These are phyloP conservation scores for Quercus glauca DNA, from an alignment of 306 rosid species.

Conservation along the genomic window DNA sequence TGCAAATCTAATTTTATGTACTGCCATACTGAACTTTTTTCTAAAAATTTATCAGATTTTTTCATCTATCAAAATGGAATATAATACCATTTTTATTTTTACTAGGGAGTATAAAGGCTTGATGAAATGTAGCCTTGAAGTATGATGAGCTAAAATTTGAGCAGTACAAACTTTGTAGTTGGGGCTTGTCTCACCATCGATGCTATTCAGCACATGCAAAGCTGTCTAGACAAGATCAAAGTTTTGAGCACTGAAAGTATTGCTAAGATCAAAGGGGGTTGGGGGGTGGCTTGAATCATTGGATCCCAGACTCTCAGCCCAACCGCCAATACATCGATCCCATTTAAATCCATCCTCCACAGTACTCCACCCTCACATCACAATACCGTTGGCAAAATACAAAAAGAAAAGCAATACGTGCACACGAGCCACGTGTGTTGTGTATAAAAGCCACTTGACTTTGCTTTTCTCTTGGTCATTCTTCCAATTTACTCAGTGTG, in stretches of 20 bases:
- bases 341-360: not conserved
- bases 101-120: slow-evolving; percentile 61
- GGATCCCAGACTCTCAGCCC: not conserved
- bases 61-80: too few species aligned
- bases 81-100: slow-evolving; percentile 26
- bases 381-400: too few species aligned
- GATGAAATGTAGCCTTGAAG: slow-evolving; percentile 62
- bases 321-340: slow-evolving; percentile 8
- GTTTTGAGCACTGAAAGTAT: slow-evolving; percentile 44
- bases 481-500: not conserved
- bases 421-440: not conserved
- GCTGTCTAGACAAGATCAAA: slow-evolving; percentile 59
- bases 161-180: slow-evolving; percentile 59
- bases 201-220: slow-evolving; percentile 55
- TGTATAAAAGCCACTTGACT: not conserved
- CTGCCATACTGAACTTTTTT: too few species aligned
- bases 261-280: slow-evolving; percentile 2
- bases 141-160: slow-evolving; percentile 68
- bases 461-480: not conserved
- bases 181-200: slow-evolving; percentile 47
- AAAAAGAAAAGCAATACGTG: not conserved
- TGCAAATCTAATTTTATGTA: not conserved
- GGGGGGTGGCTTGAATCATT: slow-evolving; percentile 2
- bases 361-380: not conserved
- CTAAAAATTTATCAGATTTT: too few species aligned